Percentiles rank a stretch among this genome's conserved stretches.
Evolutionary conservation across 225 moss, liverwort and hornwort genomes (phyloP).

Genomic region (Pleurozium schreberi): DNA sequence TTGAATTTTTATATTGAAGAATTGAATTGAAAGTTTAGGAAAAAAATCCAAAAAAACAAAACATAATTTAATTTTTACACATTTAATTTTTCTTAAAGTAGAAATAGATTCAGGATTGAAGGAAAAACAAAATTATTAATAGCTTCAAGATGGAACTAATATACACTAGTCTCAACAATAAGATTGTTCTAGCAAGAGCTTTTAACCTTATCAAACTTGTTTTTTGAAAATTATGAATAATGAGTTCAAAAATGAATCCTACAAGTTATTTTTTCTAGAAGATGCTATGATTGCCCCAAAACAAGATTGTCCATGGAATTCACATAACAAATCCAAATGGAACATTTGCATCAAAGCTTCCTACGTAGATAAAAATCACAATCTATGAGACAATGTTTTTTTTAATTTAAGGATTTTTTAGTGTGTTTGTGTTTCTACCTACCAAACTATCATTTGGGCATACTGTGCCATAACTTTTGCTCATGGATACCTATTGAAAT

Average conservation of each 20-base stretch:
- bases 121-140: background rate
- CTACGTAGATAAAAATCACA: background rate
- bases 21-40: too few relatives aligned
- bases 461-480: background rate
- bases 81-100: background rate
- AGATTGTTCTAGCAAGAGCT: background rate
- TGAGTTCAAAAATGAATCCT: too few relatives aligned
- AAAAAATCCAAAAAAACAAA: too few relatives aligned
- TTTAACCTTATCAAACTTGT: background rate
- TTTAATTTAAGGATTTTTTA: too few relatives aligned
- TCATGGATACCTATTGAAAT: rapidly evolving
- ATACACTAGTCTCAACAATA: background rate
- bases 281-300: too few relatives aligned
- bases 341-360: background rate
- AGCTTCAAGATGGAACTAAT: background rate
- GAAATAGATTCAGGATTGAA: background rate
- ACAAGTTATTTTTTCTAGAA: too few relatives aligned
- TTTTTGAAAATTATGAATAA: too few relatives aligned
- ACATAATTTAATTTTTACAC: too few relatives aligned
- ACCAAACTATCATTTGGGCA: background rate
- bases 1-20: too few relatives aligned
- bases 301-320: too few relatives aligned
- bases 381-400: too few relatives aligned
- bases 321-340: background rate
- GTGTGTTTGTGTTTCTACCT: too few relatives aligned